Base-by-base conservation (phyloP, 1,284 basidiomycete species). In the Erythrobasidium hasegawianum region DNA sequence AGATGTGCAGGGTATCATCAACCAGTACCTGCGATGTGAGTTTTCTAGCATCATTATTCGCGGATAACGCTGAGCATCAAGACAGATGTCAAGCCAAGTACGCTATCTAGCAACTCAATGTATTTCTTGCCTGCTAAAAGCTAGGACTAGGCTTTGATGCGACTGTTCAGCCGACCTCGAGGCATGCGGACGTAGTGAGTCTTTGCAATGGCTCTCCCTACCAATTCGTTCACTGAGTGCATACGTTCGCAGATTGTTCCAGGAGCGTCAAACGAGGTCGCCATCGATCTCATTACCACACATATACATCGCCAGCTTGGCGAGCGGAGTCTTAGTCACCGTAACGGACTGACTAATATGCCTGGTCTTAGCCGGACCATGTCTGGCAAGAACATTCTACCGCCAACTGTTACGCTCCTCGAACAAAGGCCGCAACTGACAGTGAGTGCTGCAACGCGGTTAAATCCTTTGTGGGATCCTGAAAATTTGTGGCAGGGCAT, bases 131-230 rank as follows among this genome's bases (percentile, higher is more conserved):
- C 40, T 54, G 57, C 7, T 24, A n/a, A 54, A 8, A 3, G 16
- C 5, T 33, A 95, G 38, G 87, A 90, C 53, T 95, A 88, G 75
- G 94, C 96, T 96, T 89, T 73, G 95, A 98, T 76, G 89, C 91
- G 76, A 96, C 94, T 72, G 92, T 98, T n/a, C 84, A 85, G 53
- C 93, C 93, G 0, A 90, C 89, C 1, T 84, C 90, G 11, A 83
- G 86, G 43, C 83, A 88, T 75, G 93, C 94, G 2, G 92, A 97
- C 74, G 89, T 95, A 54, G 90, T 91, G 71, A 74, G 85, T 75
- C 13, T n/a, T n/a, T n/a, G n/a, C n/a, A n/a, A n/a, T 20, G 16
- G 33, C 18, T 13, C 10, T 24, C 22, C 16, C 9, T 29, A n/a
- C 0, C 33, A 7, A 7, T 18, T 22, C n/a, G n/a, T n/a, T n/a